Evolutionary conservation across 208 protist species (phyloP).

Genomic region (Acanthamoeba culbertsoni): DNA sequence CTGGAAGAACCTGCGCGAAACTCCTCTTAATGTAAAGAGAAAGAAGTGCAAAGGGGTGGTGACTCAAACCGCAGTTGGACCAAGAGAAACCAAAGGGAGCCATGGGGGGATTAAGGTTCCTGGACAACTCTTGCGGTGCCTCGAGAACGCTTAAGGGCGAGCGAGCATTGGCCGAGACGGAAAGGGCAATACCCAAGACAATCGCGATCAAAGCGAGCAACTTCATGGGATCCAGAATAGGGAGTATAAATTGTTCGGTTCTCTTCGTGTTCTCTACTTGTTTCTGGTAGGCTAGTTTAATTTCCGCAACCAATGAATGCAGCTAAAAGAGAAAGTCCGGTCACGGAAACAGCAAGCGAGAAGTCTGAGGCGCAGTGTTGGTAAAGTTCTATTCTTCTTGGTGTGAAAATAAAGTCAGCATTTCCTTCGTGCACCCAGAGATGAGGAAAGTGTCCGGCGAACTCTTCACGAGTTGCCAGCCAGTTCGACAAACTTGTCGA

Average conservation of each 20-base stretch:
- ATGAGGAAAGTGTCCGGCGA: no score
- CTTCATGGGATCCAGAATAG: not conserved
- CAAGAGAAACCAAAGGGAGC: not conserved
- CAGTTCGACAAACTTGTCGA: not conserved
- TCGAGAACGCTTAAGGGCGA: not conserved
- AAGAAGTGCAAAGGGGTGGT: not conserved
- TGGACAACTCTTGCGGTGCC: not conserved
- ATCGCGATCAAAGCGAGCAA: not conserved
- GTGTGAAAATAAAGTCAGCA: not conserved
- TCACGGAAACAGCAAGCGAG: not conserved
- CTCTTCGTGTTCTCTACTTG: not conserved
- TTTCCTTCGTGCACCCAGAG: no score
- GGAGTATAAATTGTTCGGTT: not conserved
- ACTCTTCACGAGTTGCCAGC: no score
- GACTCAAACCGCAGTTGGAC: not conserved
- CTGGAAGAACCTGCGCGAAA: not conserved
- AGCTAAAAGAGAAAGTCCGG: not conserved
- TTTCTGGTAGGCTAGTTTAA: not conserved
- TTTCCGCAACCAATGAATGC: not conserved
- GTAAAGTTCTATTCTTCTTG: no score
- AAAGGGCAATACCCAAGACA: not conserved
- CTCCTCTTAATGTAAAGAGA: not conserved
- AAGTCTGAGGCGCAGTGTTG: not conserved
- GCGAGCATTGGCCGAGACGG: not conserved
- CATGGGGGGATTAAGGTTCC: not conserved